A percentile compares a stretch with the other conserved stretches of the same genome.
These are phyloP conservation scores for Spizellomyces sp. DNA, from an alignment of 192 early-diverging fungal species.

Conservation along the genomic window DNA sequence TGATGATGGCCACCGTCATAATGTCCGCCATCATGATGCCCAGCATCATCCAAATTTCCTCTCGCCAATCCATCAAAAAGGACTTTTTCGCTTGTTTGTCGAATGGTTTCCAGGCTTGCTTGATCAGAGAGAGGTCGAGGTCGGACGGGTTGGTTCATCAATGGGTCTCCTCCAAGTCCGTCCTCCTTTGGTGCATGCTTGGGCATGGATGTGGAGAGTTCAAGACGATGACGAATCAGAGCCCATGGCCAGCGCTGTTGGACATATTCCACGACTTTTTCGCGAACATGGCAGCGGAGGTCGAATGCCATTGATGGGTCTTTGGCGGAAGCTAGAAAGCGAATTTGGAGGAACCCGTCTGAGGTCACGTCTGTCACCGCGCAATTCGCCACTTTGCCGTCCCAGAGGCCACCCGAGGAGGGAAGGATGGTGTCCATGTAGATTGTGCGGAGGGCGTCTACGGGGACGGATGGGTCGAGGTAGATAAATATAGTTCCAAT, in stretches of 20 bases:
- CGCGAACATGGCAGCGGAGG: conserved; percentile 31
- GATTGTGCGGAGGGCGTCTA: conserved; percentile 20
- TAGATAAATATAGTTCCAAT: conserved; percentile 28
- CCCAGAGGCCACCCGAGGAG: conserved; percentile 33
- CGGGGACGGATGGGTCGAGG: conserved; percentile 21
- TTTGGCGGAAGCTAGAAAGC: conserved; percentile 18
- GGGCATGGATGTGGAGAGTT: neutral
- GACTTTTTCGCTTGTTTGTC: no score
- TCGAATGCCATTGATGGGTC: conserved; percentile 22
- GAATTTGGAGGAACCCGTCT: conserved; percentile 20
- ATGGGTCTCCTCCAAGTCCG: no score
- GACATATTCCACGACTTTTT: conserved; percentile 17
- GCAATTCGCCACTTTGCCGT: conserved; percentile 32
- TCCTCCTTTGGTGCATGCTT: no score
- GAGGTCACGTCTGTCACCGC: conserved; percentile 27
- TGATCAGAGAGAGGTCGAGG: no score
- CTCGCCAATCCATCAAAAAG: no score
- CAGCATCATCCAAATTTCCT: no score
- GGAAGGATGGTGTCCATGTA: conserved; percentile 25
- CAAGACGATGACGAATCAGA: conserved; percentile 13
- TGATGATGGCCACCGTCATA: no score
- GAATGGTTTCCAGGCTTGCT: no score
- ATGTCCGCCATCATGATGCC: no score
- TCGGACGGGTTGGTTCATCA: no score
- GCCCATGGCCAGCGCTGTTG: conserved; percentile 15